Conservation (phyloP, 2,329 filamentous ascomycete species). For the Aspergillus sp. region DNA sequence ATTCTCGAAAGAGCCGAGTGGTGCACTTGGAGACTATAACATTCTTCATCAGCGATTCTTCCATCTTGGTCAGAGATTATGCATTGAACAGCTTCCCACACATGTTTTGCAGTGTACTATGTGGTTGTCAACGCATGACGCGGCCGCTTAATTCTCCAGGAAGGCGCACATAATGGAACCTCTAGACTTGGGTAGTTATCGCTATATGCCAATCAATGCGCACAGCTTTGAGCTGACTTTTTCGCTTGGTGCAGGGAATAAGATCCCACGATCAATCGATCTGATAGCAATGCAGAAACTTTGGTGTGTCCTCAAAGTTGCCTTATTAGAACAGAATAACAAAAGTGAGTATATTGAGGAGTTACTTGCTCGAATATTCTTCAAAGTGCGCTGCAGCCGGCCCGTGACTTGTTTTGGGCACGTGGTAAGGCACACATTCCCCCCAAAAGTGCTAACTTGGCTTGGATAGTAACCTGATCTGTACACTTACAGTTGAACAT, state of each 20-base stretch:
- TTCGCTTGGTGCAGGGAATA: slow-evolving; percentile 38
- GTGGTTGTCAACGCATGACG: slow-evolving; percentile 11
- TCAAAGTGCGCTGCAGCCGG: slow-evolving; percentile 33
- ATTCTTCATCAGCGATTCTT: slow-evolving; percentile 24
- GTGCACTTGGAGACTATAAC: slow-evolving; percentile 9
- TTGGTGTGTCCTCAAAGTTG: neutral
- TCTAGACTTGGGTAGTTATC: slow-evolving; percentile 20
- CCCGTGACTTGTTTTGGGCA: slow-evolving; percentile 36
- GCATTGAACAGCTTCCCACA: slow-evolving; percentile 1
- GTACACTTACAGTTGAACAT: slow-evolving; percentile 24
- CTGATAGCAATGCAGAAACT: neutral
- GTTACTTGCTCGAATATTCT: slow-evolving; percentile 40
- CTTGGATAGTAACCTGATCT: neutral
- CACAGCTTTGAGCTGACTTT: slow-evolving; percentile 34
- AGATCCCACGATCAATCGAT: slow-evolving; percentile 31
- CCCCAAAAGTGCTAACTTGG: neutral
- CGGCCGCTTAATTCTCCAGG: slow-evolving; percentile 1
- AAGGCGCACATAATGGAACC: slow-evolving; percentile 17
- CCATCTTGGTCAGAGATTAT: slow-evolving; percentile 16
- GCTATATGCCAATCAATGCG: slow-evolving; percentile 22
- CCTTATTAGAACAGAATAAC: slow-evolving; percentile 30
- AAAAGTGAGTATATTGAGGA: slow-evolving; percentile 43
- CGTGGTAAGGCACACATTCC: slow-evolving; percentile 17
- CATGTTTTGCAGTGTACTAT: slow-evolving; percentile 25
- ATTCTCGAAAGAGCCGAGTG: slow-evolving; percentile 16